Percentiles rank a stretch among this genome's conserved stretches.
Conservation (phyloP, 805 yeast species). For the Wickerhamiella siamensis region DNA sequence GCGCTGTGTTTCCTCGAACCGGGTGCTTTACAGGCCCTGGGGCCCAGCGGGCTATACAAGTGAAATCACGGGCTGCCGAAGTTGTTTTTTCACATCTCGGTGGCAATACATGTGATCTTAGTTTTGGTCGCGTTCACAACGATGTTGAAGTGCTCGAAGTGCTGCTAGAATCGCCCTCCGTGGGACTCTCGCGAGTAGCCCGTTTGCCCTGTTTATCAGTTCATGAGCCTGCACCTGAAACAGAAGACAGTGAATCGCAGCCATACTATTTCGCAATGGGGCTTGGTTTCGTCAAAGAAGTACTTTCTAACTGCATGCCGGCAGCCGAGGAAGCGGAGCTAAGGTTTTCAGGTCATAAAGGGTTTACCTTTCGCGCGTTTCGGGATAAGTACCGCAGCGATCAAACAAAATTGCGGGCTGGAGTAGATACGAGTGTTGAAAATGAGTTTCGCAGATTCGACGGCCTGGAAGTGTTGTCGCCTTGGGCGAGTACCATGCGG, state of each 20-base stretch:
- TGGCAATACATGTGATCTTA: constrained; percentile 5
- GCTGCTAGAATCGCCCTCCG: not conserved
- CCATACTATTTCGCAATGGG: not conserved
- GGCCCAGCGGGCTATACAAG: constrained; percentile 8
- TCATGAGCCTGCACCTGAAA: not conserved
- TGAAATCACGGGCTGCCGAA: constrained; percentile 13
- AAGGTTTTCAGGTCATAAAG: constrained; percentile 1
- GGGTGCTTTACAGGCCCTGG: not conserved
- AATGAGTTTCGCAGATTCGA: constrained; percentile 2
- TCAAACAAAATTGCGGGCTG: not conserved
- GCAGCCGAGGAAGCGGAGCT: constrained; percentile 11
- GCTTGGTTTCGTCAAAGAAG: constrained; percentile 10
- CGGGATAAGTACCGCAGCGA: constrained; percentile 5
- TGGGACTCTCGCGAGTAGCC: not conserved
- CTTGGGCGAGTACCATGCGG: constrained; percentile 9
- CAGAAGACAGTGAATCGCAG: no score
- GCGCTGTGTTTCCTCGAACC: constrained; percentile 7
- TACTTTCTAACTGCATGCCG: constrained; percentile 12
- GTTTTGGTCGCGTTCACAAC: no score
- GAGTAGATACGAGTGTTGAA: constrained; percentile 5
- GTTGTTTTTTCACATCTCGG: constrained; percentile 11
- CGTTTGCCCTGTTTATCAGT: not conserved
- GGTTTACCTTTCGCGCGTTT: constrained; percentile 6
- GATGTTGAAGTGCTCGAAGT: not conserved
- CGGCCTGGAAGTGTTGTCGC: constrained; percentile 4